These are phyloP conservation scores for Immersiella caudata DNA, from an alignment of 495 filamentous ascomycete genomes.

Conservation along the genomic window DNA sequence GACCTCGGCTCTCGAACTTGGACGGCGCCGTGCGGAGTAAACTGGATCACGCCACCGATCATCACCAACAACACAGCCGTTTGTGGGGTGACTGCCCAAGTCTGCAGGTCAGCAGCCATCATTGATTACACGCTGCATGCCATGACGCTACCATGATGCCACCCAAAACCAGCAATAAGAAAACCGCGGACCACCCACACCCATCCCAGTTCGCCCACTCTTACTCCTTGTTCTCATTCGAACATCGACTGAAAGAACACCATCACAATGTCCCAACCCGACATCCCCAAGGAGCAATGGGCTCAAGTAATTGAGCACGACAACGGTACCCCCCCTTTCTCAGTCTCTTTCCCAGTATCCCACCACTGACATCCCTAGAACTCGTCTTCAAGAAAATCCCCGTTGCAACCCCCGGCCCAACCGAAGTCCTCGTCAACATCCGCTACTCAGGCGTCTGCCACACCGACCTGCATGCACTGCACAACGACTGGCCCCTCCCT, in stretches of 20 bases:
- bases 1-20: no score
- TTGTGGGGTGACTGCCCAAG: neutral
- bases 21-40: neutral
- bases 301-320: constrained; percentile 79
- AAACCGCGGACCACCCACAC: neutral
- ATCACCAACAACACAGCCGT: neutral
- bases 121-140: neutral
- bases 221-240: neutral
- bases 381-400: constrained; percentile 73
- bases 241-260: neutral
- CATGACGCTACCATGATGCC: neutral
- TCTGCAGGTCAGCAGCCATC: no score
- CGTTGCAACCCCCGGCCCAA: constrained; percentile 72
- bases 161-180: neutral
- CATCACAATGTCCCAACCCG: constrained; percentile 2
- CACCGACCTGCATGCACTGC: constrained; percentile 80
- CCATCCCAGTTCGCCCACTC: neutral
- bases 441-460: constrained; percentile 91
- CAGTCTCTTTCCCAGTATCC: neutral
- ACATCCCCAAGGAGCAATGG: constrained; percentile 75
- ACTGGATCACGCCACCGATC: neutral
- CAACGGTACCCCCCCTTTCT: constrained; percentile 55
- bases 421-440: constrained; percentile 85
- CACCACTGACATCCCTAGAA: constrained; percentile 37
- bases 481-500: constrained; percentile 80